phyloP scores from a whole-genome alignment of 176 grass and related monocot species.

The Areca catechu region DNA sequence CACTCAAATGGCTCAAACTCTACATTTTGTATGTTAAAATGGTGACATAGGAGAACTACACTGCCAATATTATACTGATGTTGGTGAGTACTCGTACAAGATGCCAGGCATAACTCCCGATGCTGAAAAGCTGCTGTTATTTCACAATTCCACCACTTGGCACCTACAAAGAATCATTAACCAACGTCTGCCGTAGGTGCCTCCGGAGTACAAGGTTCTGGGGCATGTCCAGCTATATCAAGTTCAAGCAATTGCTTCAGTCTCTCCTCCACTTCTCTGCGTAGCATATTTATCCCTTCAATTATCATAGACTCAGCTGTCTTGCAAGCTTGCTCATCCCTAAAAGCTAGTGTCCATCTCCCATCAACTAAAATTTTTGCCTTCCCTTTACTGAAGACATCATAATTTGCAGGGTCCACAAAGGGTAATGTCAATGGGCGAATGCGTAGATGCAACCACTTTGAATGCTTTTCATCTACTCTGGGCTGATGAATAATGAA shows the following conservation, averaged over 20 bases:
- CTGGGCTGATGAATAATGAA: constrained; percentile 58
- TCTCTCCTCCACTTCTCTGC: constrained; percentile 37
- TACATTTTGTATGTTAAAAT: constrained; percentile 37
- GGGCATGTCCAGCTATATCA: constrained; percentile 8
- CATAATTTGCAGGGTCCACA: constrained; percentile 60
- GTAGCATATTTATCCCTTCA: constrained; percentile 55
- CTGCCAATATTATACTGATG: constrained; percentile 35
- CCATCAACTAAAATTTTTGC: constrained; percentile 86
- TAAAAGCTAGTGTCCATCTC: constrained; percentile 94
- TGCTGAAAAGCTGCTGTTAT: neutral
- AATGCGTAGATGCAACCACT: constrained; percentile 93
- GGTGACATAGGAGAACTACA: constrained; percentile 18
- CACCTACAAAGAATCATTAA: neutral
- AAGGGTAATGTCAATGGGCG: constrained; percentile 70
- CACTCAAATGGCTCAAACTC: constrained; percentile 33
- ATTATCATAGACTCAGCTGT: constrained; percentile 58
- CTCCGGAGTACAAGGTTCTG: neutral
- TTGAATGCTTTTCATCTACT: constrained; percentile 66
- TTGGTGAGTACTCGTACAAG: neutral
- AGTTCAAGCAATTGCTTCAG: constrained; percentile 54
- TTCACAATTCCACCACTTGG: neutral
- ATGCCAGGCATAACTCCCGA: constrained; percentile 7
- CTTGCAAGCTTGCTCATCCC: constrained; percentile 61
- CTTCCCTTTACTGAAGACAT: constrained; percentile 37
- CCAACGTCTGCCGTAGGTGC: neutral